Conservation (phyloP, 352 stramenopile genomes). For the Globisporangium spiculum region DNA sequence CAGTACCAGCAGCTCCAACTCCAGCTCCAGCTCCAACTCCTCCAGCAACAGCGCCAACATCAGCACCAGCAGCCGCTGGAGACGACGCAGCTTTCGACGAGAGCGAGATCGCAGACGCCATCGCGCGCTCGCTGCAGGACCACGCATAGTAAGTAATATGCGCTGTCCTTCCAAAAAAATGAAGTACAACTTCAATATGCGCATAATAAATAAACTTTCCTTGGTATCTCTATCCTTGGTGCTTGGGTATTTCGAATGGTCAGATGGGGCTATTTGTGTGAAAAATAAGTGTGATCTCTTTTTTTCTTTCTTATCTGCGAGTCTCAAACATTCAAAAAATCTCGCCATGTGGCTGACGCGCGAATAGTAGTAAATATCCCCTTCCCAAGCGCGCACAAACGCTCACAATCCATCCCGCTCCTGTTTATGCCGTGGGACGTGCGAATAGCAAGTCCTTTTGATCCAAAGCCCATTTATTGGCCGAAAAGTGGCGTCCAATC, state of each 20-base stretch:
- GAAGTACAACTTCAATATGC: not conserved
- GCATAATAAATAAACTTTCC: not conserved
- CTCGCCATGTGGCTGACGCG: constrained; percentile 11
- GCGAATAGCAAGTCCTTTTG: constrained; percentile 3
- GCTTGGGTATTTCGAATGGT: not conserved
- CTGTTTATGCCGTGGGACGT: constrained; percentile 1
- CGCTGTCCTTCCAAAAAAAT: not conserved
- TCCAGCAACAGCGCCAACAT: constrained; percentile 13
- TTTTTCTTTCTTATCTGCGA: not conserved
- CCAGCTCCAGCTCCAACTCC: constrained; percentile 1
- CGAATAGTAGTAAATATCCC: not conserved
- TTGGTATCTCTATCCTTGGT: not conserved
- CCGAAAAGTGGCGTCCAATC: constrained; percentile 23
- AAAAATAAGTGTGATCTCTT: not conserved
- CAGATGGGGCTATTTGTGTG: not conserved
- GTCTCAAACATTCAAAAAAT: not conserved
- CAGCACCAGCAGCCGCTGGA: constrained; percentile 17
- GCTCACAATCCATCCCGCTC: not conserved
- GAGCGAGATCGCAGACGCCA: constrained; percentile 75
- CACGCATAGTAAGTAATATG: constrained; percentile 22
- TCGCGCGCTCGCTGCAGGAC: constrained; percentile 75
- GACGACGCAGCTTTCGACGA: constrained; percentile 51
- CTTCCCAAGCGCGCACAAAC: not conserved
- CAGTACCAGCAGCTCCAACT: constrained; percentile 5
- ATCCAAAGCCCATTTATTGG: constrained; percentile 25